These are phyloP conservation scores for Lichtheimia ornata DNA, from an alignment of 371 early-diverging fungal species.

Conservation along the genomic window DNA sequence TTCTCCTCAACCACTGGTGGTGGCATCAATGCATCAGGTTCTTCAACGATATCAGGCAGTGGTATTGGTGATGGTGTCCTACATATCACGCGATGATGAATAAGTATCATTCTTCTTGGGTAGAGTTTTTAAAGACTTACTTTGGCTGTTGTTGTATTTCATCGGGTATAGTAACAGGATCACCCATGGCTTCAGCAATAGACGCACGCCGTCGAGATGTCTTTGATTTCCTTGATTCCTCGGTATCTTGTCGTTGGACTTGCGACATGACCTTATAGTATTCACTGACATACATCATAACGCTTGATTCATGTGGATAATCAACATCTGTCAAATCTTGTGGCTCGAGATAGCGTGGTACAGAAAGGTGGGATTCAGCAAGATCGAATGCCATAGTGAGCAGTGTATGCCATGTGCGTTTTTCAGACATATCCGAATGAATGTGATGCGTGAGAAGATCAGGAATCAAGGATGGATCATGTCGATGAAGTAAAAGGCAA, in stretches of 20 bases:
- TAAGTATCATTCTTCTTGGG: too few species aligned
- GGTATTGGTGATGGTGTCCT: constrained; percentile 5
- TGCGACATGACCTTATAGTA: constrained; percentile 45
- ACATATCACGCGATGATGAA: too few species aligned
- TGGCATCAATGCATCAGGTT: constrained; percentile 2
- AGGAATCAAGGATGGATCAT: constrained; percentile 65
- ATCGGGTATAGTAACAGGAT: not conserved
- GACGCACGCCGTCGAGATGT: constrained; percentile 1
- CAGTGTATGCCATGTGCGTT: constrained; percentile 34
- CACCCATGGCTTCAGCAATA: constrained; percentile 9
- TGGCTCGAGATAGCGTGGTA: constrained; percentile 44
- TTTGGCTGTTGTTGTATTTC: not conserved
- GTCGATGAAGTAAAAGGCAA: constrained; percentile 70
- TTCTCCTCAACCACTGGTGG: not conserved
- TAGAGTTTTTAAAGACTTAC: too few species aligned
- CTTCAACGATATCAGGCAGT: constrained; percentile 17
- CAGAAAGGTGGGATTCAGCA: constrained; percentile 35
- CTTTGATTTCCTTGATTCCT: not conserved
- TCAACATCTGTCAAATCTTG: constrained; percentile 52
- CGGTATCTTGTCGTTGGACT: constrained; percentile 3
- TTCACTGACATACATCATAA: constrained; percentile 56
- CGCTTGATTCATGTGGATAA: constrained; percentile 48
- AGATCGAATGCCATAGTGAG: constrained; percentile 38
- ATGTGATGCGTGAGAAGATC: constrained; percentile 42
- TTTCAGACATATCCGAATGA: constrained; percentile 25